Evolutionary conservation across 495 filamentous ascomycete genomes (phyloP), one percentile per base, ranked within the genome.

Genomic region (Aspergillus bridgeri): DNA sequence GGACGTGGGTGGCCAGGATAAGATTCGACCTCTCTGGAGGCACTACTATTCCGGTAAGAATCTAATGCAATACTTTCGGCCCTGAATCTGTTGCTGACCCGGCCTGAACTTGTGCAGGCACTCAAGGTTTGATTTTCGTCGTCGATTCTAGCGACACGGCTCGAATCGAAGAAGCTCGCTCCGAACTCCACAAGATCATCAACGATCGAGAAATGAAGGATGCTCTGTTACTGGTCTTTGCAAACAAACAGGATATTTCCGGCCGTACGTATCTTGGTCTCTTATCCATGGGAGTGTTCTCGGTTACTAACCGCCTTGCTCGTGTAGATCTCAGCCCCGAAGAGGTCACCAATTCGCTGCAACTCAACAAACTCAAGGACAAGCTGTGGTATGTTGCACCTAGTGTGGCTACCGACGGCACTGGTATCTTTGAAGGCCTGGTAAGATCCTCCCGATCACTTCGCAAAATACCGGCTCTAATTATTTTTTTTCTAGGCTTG

Each of bases 1-100:
- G 94, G 94, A 98, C 79, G 94, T 98, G 29, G 94, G 94, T 72
- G 94, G 94, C 64, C 94, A 98, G 81, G 94, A 98, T 84, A 98
- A 98, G 85, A 98, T 98, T 64, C 83, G 94, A 51, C 94, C 94
- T 48, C 76, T 98, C 47, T 98, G 94, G 94, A 86, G 94, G 75
- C 94, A 98, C 77, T 98, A 98, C 80, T 98, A 96, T 69, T 95
- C 90, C 64, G 93, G 92, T 89, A 79, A 68, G 85, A 29, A 13
- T 38, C 25, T 27, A 18, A 38, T 52, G 27, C 48, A 44, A 24
- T 20, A 22, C 6, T 5, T 46, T 21, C 19, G 27, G 50, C 17
- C 33, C 21, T 42, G 5, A 48, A 11, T 18, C 17, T 20, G 9
- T 42, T 21, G 59, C 59, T 62, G 21, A 59, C 53, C 13, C 24